Conservation (phyloP, 768 basidiomycete genomes). For the Sporobolomyces roseus region DNA sequence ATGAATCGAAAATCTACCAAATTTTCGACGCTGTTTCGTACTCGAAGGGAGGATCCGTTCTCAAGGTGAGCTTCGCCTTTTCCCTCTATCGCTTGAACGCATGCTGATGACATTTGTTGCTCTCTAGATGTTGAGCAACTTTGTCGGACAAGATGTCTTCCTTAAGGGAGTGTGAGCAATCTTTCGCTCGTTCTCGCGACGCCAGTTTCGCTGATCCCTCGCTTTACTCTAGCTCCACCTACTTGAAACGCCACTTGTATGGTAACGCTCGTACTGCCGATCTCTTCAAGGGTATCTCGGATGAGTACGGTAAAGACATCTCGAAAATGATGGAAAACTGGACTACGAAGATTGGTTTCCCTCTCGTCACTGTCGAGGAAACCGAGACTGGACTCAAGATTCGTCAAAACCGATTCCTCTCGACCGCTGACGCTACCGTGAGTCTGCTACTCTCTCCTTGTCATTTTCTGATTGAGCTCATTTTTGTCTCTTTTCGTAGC, state of each 20-base stretch:
- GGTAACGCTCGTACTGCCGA: conserved; percentile 79
- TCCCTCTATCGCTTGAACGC: neutral
- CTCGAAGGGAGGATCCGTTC: conserved; percentile 61
- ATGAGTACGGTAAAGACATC: conserved; percentile 69
- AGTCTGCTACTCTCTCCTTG: neutral
- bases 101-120: neutral
- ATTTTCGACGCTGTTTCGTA: conserved; percentile 87
- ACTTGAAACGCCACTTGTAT: conserved; percentile 83
- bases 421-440: conserved; percentile 52
- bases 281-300: conserved; percentile 78
- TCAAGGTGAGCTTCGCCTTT: conserved; percentile 53
- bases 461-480: neutral
- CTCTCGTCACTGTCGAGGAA: conserved; percentile 82
- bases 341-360: conserved; percentile 83
- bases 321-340: conserved; percentile 82
- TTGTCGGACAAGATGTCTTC: conserved; percentile 85
- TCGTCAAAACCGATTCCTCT: conserved; percentile 86
- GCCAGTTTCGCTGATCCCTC: neutral
- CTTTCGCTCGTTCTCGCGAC: neutral
- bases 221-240: conserved; percentile 62
- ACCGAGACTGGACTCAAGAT: conserved; percentile 66
- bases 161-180: conserved; percentile 42
- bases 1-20: conserved; percentile 50
- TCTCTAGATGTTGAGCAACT: conserved; percentile 70
- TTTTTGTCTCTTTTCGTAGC: conserved; percentile 46